Evolutionary conservation across 1,284 basidiomycete genomes (phyloP).

Genomic region (Tylopilus sp.): DNA sequence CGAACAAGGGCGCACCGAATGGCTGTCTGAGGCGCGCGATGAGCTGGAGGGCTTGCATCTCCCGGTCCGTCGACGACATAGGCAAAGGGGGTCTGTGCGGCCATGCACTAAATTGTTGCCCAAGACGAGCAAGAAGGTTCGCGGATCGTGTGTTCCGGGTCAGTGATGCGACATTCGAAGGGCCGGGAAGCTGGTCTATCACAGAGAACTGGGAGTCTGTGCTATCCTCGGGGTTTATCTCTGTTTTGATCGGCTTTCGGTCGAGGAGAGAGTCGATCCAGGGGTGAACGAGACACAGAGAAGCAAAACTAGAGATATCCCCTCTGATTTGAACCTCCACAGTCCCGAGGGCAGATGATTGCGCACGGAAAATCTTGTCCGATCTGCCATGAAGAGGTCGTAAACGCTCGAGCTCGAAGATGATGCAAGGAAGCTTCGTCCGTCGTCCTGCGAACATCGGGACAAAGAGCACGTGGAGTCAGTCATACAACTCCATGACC

Average conservation of each 20-base stretch:
- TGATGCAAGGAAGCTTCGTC: constrained; percentile 8
- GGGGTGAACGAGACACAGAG: not conserved
- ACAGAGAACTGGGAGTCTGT: not conserved
- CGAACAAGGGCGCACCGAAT: not conserved
- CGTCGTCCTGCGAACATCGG: constrained; percentile 1
- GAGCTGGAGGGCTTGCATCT: not conserved
- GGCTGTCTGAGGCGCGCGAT: not conserved
- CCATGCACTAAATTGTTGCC: not conserved
- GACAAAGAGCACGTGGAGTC: not conserved
- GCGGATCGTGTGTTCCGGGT: not conserved
- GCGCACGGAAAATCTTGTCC: not conserved
- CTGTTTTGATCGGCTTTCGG: not conserved
- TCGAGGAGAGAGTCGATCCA: not conserved
- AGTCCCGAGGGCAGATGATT: not conserved
- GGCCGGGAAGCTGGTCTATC: not conserved
- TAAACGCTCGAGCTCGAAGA: constrained; percentile 2
- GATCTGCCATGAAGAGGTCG: not conserved
- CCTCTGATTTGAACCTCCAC: not conserved
- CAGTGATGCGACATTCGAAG: not conserved
- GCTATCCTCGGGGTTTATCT: not conserved
- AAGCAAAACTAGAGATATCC: not conserved
- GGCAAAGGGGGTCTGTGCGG: not conserved
- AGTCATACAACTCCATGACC: not conserved
- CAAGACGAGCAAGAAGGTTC: not conserved
- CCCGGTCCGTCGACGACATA: not conserved